These are phyloP conservation scores for Diaporthe vexans DNA, from an alignment of 2,329 filamentous ascomycete genomes.

Conservation along the genomic window DNA sequence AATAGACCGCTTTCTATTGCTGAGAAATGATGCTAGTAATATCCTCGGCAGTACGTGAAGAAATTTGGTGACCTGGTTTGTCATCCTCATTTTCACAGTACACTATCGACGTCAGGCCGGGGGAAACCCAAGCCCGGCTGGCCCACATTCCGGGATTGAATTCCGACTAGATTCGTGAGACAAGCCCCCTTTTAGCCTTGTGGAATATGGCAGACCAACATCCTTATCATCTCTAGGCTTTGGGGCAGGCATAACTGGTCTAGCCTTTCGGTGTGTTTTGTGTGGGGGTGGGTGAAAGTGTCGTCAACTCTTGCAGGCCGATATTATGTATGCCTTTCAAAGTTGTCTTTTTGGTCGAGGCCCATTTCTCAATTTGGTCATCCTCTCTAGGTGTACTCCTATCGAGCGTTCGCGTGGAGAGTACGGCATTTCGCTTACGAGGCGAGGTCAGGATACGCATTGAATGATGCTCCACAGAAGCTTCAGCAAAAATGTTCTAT, in stretches of 20 bases:
- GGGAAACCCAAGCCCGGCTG: slow-evolving; percentile 1
- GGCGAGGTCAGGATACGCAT: slow-evolving; percentile 22
- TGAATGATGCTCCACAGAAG: slow-evolving; percentile 15
- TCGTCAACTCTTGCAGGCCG: background rate
- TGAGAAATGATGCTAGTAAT: background rate
- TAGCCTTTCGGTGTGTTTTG: background rate
- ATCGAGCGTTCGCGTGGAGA: slow-evolving; percentile 17
- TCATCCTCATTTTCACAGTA: slow-evolving; percentile 14
- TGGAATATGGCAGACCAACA: background rate
- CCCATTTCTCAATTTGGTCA: slow-evolving; percentile 1
- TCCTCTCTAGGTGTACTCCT: background rate
- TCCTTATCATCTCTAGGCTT: no score
- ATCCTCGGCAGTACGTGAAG: background rate
- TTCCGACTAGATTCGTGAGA: background rate
- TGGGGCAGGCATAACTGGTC: no score
- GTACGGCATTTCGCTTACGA: slow-evolving; percentile 19
- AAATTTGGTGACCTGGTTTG: slow-evolving; percentile 21
- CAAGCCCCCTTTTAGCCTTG: background rate
- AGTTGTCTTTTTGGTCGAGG: background rate
- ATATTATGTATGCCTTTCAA: background rate
- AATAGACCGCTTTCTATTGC: background rate
- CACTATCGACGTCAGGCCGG: slow-evolving; percentile 8
- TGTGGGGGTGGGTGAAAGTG: background rate
- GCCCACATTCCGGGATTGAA: slow-evolving; percentile 19
- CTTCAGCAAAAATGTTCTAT: slow-evolving; percentile 12